A percentile compares a stretch with the other conserved stretches of the same genome.
Conservation (phyloP, 2,329 filamentous ascomycete species). For the Claviceps pusilla region DNA sequence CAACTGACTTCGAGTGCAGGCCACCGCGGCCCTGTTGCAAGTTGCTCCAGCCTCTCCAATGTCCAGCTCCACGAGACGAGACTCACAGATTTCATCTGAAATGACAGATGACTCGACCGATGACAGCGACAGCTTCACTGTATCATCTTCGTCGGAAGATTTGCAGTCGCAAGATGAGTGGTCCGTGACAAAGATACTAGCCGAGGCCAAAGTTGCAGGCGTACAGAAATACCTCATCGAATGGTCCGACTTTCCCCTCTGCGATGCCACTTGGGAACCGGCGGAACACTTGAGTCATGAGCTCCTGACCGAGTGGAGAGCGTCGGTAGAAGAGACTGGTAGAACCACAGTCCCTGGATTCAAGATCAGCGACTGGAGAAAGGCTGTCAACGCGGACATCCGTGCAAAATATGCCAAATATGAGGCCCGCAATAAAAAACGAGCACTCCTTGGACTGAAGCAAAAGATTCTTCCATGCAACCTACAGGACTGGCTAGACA, state of each 20-base stretch:
- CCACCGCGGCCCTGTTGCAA: not conserved
- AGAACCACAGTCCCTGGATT: constrained; percentile 21
- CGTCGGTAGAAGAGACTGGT: constrained; percentile 22
- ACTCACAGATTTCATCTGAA: not conserved
- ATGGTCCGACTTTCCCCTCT: constrained; percentile 22
- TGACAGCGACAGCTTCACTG: constrained; percentile 15
- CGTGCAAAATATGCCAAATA: constrained; percentile 23
- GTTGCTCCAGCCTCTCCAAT: not conserved
- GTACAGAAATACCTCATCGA: constrained; percentile 19
- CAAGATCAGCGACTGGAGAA: constrained; percentile 22
- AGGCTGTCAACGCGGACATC: constrained; percentile 15
- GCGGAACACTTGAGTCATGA: constrained; percentile 24
- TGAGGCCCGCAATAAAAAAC: constrained; percentile 27
- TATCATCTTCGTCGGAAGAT: constrained; percentile 20
- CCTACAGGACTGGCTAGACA: constrained; percentile 3
- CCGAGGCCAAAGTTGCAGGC: constrained; percentile 22
- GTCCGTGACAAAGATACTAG: constrained; percentile 35
- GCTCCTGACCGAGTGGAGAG: constrained; percentile 28
- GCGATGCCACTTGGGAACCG: constrained; percentile 36
- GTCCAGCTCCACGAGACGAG: not conserved
- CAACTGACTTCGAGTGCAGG: not conserved
- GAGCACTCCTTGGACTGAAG: constrained; percentile 20
- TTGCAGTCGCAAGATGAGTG: constrained; percentile 28
- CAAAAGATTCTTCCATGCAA: constrained; percentile 1
- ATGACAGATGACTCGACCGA: not conserved